These are phyloP conservation scores for Suillus clintonianus DNA, from an alignment of 768 basidiomycete species.

Conservation along the genomic window DNA sequence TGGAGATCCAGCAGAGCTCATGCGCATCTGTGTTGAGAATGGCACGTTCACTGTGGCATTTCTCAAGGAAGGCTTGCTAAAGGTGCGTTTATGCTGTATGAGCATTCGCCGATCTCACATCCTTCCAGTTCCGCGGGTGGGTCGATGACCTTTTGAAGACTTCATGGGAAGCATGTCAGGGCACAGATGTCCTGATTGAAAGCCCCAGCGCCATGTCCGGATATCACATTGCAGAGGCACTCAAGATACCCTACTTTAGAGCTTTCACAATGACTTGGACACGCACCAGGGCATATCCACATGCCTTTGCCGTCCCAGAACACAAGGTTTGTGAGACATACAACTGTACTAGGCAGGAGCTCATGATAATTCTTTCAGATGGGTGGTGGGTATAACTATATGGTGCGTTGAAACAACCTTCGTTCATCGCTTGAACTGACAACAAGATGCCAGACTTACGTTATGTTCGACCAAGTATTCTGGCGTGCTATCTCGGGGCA, in stretches of 20 bases:
- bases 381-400: slow-evolving; percentile 98
- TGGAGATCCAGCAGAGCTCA: slow-evolving; percentile 95
- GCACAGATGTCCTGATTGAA: slow-evolving; percentile 90
- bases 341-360: slow-evolving; percentile 3
- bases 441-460: slow-evolving; percentile 64
- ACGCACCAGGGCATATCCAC: slow-evolving; percentile 95
- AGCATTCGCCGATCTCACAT: neutral
- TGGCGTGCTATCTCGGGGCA: slow-evolving; percentile 95
- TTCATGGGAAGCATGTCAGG: slow-evolving; percentile 96
- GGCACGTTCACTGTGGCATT: slow-evolving; percentile 97
- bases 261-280: slow-evolving; percentile 99
- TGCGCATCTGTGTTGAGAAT: slow-evolving; percentile 98
- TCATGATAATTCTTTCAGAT: slow-evolving; percentile 52
- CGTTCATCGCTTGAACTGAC: slow-evolving; percentile 7
- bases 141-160: slow-evolving; percentile 93
- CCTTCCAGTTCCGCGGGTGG: slow-evolving; percentile 89
- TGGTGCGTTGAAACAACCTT: slow-evolving; percentile 54
- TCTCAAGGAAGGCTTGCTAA: slow-evolving; percentile 84
- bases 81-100: slow-evolving; percentile 48
- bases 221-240: slow-evolving; percentile 93
- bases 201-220: slow-evolving; percentile 98
- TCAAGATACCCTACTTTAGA: slow-evolving; percentile 90
- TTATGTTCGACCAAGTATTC: slow-evolving; percentile 97
- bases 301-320: slow-evolving; percentile 97
- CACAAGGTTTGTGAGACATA: slow-evolving; percentile 62